Base-by-base conservation (phyloP, 345 rosid genomes). In the Turritis glabra region DNA sequence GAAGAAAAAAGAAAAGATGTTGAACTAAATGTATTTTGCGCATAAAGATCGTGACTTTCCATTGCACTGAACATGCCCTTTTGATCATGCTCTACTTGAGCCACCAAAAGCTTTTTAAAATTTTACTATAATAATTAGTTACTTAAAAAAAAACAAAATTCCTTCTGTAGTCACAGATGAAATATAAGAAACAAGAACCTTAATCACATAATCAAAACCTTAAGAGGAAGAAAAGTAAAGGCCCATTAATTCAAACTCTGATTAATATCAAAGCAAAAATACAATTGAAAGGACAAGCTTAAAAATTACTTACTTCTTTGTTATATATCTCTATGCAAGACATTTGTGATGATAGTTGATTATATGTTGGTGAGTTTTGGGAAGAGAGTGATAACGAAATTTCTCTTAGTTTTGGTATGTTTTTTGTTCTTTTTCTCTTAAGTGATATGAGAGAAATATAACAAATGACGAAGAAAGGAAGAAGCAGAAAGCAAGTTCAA, bases 261-360 rank as follows among this genome's bases (percentile, higher is more conserved):
- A 46, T 57, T 18, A 44, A 10, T 35, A 46, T 22, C 11, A 48
- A 57, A 37, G 46, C 26, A 48, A 69, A 41, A 41, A 61, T 40
- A 33, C 30, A 41, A 47, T 26, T 17, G 21, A 60, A 51, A 57
- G 46, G 14, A 64, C 35, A 62, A 40, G 23, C 17, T 53, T 50
- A 47, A 12, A 41, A 44, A 22, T 32, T 37, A 79, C 92, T 81
- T 48, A 90, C 93, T 79, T 88, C 73, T 72, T 71, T 81, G 50
- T 73, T 83, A 63, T 75, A 80, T 26, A 83, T 74, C 78, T 84
- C 92, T 19, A 87, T 73, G 69, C 79, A 69, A 57, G 75, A 75
- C 77, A 89, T 87, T 47, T 65, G 4, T 40, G 64, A 35, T 48
- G 72, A 65, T 57, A 47, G 6, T 47, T 25, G 78, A 57, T 26